Evolutionary conservation across 148 eudicot species (phyloP).

Genomic region (Diospyros kaki): DNA sequence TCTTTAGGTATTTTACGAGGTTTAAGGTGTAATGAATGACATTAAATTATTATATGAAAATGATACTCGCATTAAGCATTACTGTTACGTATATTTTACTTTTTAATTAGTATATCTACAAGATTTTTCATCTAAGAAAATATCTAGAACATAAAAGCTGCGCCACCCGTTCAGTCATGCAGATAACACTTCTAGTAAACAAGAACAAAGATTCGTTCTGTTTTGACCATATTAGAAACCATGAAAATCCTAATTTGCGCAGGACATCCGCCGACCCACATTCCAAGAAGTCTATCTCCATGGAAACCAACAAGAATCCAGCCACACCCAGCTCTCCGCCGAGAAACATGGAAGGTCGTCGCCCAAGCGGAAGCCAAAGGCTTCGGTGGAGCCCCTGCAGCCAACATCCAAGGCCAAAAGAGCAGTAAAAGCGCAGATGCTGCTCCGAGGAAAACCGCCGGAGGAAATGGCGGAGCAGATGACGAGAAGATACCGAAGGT

Average conservation of each 20-base stretch:
- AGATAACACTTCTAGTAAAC: no score
- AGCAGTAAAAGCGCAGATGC: neutral
- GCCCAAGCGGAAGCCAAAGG: slow-evolving; percentile 34
- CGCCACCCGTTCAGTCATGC: no score
- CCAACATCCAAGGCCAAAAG: neutral
- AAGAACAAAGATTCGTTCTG: no score
- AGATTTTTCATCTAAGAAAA: no score
- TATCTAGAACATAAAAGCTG: no score
- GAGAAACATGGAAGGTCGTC: slow-evolving; percentile 17
- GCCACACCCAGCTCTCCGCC: slow-evolving; percentile 1
- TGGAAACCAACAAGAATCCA: slow-evolving; percentile 7
- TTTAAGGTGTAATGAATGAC: no score
- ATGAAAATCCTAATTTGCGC: slow-evolving; percentile 25
- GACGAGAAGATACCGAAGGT: slow-evolving; percentile 62
- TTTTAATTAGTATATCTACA: no score
- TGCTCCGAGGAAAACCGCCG: neutral
- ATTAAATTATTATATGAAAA: no score
- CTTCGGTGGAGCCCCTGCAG: slow-evolving; percentile 14
- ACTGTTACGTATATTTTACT: no score
- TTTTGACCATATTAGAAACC: neutral
- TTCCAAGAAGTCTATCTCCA: slow-evolving; percentile 14
- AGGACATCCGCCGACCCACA: slow-evolving; percentile 11
- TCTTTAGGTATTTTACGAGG: no score
- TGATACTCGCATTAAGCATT: no score
- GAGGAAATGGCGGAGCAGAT: slow-evolving; percentile 11